phyloP scores from a whole-genome alignment of 2,329 filamentous ascomycete genomes.

The Orbilia javanica region DNA sequence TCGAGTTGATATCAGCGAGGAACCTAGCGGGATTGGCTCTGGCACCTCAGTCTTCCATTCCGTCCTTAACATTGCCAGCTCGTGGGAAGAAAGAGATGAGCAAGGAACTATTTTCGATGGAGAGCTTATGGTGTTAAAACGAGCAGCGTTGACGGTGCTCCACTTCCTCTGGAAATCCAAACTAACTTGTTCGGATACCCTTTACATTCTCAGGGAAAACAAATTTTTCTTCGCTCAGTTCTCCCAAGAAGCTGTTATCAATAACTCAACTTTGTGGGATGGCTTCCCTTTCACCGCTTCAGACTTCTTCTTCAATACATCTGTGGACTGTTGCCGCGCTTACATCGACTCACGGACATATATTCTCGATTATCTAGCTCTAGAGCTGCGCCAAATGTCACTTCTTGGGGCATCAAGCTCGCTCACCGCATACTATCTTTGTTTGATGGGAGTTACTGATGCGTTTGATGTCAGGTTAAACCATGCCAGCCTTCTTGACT shows the following conservation, averaged over 20 bases:
- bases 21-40: constrained; percentile 75
- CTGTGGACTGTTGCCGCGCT: constrained; percentile 78
- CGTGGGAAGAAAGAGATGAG: constrained; percentile 63
- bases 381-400: constrained; percentile 76
- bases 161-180: constrained; percentile 85
- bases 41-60: constrained; percentile 85
- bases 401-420: constrained; percentile 62
- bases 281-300: constrained; percentile 71
- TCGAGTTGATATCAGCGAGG: constrained; percentile 72
- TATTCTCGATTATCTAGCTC: constrained; percentile 84
- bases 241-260: constrained; percentile 77
- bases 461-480: constrained; percentile 46
- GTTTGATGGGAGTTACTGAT: constrained; percentile 54
- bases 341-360: constrained; percentile 83
- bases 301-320: constrained; percentile 66
- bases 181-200: constrained; percentile 79
- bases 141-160: constrained; percentile 71
- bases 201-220: constrained; percentile 82
- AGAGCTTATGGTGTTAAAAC: constrained; percentile 63
- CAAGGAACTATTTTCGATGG: constrained; percentile 59
- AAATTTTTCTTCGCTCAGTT: constrained; percentile 85
- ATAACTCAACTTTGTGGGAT: constrained; percentile 80
- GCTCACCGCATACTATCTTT: constrained; percentile 65
- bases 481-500: constrained; percentile 83
- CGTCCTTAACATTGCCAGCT: constrained; percentile 78